Percentiles rank a stretch among this genome's conserved stretches.
Evolutionary conservation across 257 asterid species (phyloP).

Genomic region (Verbena officinalis): DNA sequence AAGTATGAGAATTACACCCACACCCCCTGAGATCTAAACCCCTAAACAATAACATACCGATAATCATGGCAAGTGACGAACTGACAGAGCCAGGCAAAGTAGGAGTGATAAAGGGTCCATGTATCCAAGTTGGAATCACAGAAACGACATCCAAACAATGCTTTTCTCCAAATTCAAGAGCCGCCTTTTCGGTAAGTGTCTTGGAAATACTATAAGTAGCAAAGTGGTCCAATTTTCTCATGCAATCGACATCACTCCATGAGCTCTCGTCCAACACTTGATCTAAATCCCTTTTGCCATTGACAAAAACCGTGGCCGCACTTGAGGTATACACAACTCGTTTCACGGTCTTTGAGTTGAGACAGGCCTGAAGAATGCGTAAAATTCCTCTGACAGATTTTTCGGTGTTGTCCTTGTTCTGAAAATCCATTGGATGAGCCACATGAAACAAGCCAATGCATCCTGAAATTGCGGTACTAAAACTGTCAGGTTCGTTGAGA

Average conservation of each 20-base stretch:
- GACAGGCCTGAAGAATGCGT: conserved; percentile 35
- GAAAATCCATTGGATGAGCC: conserved; percentile 56
- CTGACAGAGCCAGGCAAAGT: not conserved
- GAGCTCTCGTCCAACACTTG: conserved; percentile 28
- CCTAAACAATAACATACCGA: too few species aligned
- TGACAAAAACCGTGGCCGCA: conserved; percentile 17
- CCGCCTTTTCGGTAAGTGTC: conserved; percentile 28
- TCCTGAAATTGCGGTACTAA: conserved; percentile 50
- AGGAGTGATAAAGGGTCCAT: conserved; percentile 21
- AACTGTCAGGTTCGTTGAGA: conserved; percentile 51
- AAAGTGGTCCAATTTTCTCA: conserved; percentile 7
- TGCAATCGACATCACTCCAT: conserved; percentile 33
- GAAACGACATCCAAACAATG: conserved; percentile 26
- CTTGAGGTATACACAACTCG: conserved; percentile 28
- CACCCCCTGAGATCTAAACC: too few species aligned
- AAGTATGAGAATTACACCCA: too few species aligned
- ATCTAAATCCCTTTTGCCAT: conserved; percentile 12
- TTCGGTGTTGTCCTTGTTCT: conserved; percentile 21
- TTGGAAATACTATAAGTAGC: conserved; percentile 19
- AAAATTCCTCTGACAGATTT: conserved; percentile 30
- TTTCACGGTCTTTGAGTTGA: not conserved
- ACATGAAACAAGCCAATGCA: conserved; percentile 55
- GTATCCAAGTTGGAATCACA: conserved; percentile 15
- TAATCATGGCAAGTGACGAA: not conserved
- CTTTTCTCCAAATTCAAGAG: conserved; percentile 32